Base-by-base conservation (phyloP, 345 rosid species). In the Eucalyptus microcorys region DNA sequence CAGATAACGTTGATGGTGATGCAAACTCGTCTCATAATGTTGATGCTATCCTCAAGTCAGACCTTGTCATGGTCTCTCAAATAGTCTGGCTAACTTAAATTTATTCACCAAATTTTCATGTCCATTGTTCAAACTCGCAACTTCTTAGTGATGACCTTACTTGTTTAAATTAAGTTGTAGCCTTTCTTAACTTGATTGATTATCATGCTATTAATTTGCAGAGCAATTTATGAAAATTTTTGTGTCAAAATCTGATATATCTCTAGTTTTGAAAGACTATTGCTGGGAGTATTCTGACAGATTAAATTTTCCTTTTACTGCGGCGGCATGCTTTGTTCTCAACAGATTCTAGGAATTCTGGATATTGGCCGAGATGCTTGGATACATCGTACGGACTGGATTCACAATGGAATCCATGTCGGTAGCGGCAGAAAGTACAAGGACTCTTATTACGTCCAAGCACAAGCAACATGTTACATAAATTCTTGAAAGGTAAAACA, bases 331-430 rank as follows among this genome's bases (percentile, higher is more conserved):
- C 84, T 76, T 76, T 76, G 47, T 76, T 76, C 47, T 40, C 84
- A 76, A 17, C 86, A 98, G 99, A 92, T 98, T 89, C 93, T 97
- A 87, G 97, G 97, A 89, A 89, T 96, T 55, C 93, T 97, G 64
- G 99, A 98, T 90, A 93, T 96, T 88, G 95, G 95, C 40, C 95
- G 99, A 43, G 99, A 98, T 88, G 98, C 98, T 48, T 98, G 99
- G 99, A 91, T 98, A 84, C 94, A 95, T 87, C 93, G 96, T 49
- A 95, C 92, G 48, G 98, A 98, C 80, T 98, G 99, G 99, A 95
- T 95, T 88, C 93, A 92, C 48, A 96, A 92, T 87, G 99, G 99
- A 86, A 93, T 98, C 90, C 95, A 94, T 89, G 68, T 94, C 27
- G 98, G 97, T 26, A 95, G 94, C 85, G 94, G 94, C 88, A 95